Percentiles rank a stretch among this genome's conserved stretches.
These are phyloP conservation scores for Oleoguttula mirabilis DNA, from an alignment of 495 filamentous ascomycete species.

Conservation along the genomic window DNA sequence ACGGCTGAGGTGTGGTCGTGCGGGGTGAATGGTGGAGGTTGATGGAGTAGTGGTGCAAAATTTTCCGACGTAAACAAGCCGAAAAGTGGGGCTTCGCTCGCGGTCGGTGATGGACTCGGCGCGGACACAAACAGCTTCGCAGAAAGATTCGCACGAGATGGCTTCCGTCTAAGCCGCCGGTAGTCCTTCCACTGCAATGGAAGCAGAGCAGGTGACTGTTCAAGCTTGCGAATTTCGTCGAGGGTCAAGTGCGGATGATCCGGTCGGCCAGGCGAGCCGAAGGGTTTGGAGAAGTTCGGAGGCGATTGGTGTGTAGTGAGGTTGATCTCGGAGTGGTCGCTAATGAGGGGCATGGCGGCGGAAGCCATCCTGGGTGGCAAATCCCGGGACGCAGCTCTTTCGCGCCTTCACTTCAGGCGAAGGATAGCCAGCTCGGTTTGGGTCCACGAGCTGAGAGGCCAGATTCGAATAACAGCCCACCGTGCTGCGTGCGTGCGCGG, in stretches of 20 bases:
- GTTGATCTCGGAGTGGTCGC: not conserved
- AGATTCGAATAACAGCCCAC: too few species aligned
- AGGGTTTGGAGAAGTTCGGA: slow-evolving; percentile 13
- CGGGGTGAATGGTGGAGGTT: not conserved
- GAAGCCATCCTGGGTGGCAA: not conserved
- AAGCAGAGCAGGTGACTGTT: not conserved
- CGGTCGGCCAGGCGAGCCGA: not conserved
- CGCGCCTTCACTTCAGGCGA: not conserved
- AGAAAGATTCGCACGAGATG: not conserved
- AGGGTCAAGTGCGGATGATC: not conserved
- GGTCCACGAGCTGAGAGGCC: too few species aligned
- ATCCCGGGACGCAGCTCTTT: too few species aligned
- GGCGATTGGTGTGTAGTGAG: slow-evolving; percentile 6
- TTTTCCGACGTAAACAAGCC: too few species aligned
- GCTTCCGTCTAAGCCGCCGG: slow-evolving; percentile 7
- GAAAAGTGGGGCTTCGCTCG: too few species aligned
- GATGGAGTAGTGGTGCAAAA: not conserved
- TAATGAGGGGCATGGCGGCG: not conserved
- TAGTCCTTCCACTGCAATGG: not conserved
- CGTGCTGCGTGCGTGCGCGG: too few species aligned
- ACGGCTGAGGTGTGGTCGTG: not conserved
- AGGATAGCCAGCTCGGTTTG: not conserved
- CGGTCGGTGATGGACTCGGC: not conserved
- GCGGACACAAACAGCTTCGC: not conserved
- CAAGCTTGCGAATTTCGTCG: not conserved